These are phyloP conservation scores for Dactylorhiza incarnata DNA, from an alignment of 106 monocot species.

Conservation along the genomic window DNA sequence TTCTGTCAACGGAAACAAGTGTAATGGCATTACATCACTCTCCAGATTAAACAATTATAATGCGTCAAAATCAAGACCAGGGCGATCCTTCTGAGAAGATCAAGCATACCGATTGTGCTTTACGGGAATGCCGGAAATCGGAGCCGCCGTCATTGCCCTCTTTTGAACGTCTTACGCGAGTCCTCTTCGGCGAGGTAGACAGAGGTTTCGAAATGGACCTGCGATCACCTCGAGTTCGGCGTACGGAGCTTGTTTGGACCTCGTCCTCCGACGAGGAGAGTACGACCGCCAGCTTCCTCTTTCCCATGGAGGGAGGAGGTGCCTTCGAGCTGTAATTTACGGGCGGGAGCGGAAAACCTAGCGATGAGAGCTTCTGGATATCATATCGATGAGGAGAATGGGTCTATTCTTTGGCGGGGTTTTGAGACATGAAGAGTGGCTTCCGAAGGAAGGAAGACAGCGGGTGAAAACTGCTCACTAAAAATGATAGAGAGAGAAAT, in stretches of 20 bases:
- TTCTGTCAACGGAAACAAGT: background rate
- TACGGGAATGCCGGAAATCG: background rate
- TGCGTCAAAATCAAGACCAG: background rate
- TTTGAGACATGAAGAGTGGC: background rate
- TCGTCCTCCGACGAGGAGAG: constrained; percentile 4
- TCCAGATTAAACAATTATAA: background rate
- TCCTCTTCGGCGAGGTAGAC: background rate
- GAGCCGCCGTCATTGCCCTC: background rate
- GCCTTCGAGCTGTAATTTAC: background rate
- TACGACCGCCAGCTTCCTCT: constrained; percentile 1
- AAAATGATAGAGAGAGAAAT: too few species aligned
- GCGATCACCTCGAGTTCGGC: background rate
- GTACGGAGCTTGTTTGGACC: background rate
- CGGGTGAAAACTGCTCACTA: background rate
- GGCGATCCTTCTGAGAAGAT: background rate
- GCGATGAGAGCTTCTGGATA: background rate
- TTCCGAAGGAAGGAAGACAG: background rate
- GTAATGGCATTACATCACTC: background rate
- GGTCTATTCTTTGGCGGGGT: background rate
- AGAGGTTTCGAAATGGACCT: background rate
- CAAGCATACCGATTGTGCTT: background rate
- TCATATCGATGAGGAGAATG: background rate
- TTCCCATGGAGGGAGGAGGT: background rate
- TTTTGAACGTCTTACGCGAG: background rate
- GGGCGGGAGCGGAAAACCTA: background rate